Evolutionary conservation across 768 basidiomycete genomes (phyloP).

Genomic region (Suillus brevipes): DNA sequence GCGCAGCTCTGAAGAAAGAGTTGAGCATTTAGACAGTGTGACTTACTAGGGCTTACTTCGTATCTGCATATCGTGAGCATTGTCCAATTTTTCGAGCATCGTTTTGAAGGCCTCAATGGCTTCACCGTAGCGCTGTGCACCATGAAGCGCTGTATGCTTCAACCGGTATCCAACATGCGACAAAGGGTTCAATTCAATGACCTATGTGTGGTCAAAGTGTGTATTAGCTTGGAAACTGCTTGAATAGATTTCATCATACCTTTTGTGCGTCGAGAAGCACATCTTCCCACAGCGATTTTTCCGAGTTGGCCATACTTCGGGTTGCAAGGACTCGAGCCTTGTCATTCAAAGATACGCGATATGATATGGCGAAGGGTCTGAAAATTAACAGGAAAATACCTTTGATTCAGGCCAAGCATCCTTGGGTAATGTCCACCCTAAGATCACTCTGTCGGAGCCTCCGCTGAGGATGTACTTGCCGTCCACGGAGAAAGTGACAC

Average conservation of each 20-base stretch:
- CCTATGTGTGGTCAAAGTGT: background rate
- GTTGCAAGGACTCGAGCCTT: background rate
- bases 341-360: background rate
- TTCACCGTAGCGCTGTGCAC: background rate
- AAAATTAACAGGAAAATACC: background rate
- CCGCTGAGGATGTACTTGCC: background rate
- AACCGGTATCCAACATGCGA: background rate
- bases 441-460: background rate
- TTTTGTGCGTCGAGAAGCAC: background rate
- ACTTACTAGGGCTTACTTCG: background rate
- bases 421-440: background rate
- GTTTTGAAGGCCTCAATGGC: background rate
- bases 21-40: background rate
- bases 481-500: background rate
- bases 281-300: background rate
- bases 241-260: background rate
- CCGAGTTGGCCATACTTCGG: background rate
- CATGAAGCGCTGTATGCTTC: background rate
- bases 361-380: background rate
- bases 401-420: background rate
- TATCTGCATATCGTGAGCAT: background rate
- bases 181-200: background rate
- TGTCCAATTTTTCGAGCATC: background rate
- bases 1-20: background rate
- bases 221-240: background rate